These are phyloP conservation scores for Orbilia brochopaga DNA, from an alignment of 2,329 filamentous ascomycete species.

Conservation along the genomic window DNA sequence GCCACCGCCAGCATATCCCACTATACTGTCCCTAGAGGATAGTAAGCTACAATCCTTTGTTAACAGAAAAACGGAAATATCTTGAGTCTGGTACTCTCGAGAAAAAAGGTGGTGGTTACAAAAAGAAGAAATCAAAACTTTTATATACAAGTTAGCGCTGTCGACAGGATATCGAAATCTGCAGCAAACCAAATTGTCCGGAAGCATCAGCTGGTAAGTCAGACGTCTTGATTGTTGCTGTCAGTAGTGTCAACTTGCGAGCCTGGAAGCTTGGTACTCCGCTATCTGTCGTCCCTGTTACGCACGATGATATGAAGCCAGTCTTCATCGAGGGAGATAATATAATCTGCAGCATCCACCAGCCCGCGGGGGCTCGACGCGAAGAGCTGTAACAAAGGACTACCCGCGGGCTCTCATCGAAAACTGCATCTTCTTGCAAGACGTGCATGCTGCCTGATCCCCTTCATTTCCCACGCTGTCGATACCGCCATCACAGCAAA, in stretches of 20 bases:
- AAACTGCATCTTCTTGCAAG: not conserved
- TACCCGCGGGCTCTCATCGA: not conserved
- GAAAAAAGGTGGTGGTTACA: constrained; percentile 17
- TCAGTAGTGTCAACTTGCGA: not conserved
- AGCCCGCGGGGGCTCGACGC: not conserved
- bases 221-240: not conserved
- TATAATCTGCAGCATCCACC: constrained; percentile 1
- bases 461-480: not conserved
- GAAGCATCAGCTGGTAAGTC: not conserved
- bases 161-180: constrained; percentile 19
- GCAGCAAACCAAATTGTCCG: not conserved
- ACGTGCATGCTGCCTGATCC: not conserved
- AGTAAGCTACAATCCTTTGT: constrained; percentile 40
- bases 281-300: not conserved
- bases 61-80: constrained; percentile 7
- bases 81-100: constrained; percentile 49
- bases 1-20: not conserved
- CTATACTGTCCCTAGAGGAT: constrained; percentile 44
- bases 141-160: no score
- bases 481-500: not conserved
- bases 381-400: constrained; percentile 2
- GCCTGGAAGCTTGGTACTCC: not conserved
- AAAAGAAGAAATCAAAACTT: constrained; percentile 12
- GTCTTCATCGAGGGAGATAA: not conserved
- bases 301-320: not conserved